phyloP scores from a whole-genome alignment of 257 asterid genomes.

The Datura wrightii region DNA sequence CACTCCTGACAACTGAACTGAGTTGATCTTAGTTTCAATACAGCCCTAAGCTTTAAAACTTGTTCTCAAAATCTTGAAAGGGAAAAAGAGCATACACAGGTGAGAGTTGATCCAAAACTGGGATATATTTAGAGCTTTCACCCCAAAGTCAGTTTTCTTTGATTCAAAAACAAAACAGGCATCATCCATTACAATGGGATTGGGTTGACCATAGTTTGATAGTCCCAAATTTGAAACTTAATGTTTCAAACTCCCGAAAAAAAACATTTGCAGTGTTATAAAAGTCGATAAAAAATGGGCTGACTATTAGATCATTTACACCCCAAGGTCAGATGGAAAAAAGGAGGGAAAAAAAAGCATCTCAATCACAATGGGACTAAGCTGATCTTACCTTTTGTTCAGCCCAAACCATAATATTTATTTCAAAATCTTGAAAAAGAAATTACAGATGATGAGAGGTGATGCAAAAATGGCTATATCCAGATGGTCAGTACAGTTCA shows the following conservation, averaged over 20 bases:
- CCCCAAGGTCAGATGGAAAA: constrained; percentile 9
- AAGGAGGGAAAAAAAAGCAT: neutral
- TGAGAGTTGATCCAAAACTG: neutral
- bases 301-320: neutral
- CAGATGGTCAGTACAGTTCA: constrained; percentile 9
- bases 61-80: constrained; percentile 1
- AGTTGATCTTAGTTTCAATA: constrained; percentile 10
- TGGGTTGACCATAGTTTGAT: neutral
- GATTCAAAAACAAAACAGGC: neutral
- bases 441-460: constrained; percentile 5
- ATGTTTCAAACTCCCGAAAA: neutral
- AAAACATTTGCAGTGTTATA: neutral
- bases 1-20: neutral
- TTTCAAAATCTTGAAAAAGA: neutral
- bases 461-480: neutral
- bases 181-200: constrained; percentile 10
- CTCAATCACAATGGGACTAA: neutral
- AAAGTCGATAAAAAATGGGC: neutral
- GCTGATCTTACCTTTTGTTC: constrained; percentile 17
- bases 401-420: neutral
- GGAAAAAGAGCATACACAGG: neutral
- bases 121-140: constrained; percentile 5
- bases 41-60: neutral
- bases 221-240: constrained; percentile 10
- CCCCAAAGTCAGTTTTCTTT: neutral